phyloP scores from a whole-genome alignment of 2,329 filamentous ascomycete species.

The Endoconidiophora laricicola region DNA sequence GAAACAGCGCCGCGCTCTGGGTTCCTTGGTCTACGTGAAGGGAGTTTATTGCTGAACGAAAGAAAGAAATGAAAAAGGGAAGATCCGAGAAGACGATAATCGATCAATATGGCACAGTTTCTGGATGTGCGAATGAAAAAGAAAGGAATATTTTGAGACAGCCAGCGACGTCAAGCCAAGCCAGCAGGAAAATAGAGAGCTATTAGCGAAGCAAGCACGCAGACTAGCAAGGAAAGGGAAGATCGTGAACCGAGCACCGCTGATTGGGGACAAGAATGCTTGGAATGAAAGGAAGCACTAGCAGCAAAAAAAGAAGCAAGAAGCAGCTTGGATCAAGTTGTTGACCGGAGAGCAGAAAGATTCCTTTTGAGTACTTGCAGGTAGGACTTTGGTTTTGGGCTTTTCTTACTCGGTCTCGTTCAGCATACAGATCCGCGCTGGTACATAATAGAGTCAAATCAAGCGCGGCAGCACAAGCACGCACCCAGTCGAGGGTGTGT shows the following conservation, averaged over 20 bases:
- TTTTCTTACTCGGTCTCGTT: too few relatives aligned
- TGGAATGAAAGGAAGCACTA: constrained; percentile 9
- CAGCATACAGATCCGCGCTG: too few relatives aligned
- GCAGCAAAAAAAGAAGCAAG: constrained; percentile 5
- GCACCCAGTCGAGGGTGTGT: too few relatives aligned
- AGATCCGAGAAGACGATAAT: not conserved
- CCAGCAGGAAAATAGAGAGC: constrained; percentile 1
- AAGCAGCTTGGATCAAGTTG: not conserved
- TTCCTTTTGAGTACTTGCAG: too few relatives aligned
- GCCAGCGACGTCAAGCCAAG: not conserved
- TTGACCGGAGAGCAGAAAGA: too few relatives aligned
- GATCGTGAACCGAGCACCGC: too few relatives aligned
- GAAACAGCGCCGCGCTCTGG: not conserved
- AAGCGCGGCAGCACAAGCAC: too few relatives aligned
- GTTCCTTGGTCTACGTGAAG: not conserved
- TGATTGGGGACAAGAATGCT: not conserved
- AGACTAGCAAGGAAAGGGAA: constrained; percentile 1
- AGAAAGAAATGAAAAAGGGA: not conserved
- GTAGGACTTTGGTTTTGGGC: too few relatives aligned
- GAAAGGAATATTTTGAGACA: too few relatives aligned
- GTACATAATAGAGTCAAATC: not conserved
- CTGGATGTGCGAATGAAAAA: too few relatives aligned
- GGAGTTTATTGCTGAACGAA: not conserved
- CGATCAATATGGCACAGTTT: not conserved
- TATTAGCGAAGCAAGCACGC: too few relatives aligned